A percentile compares a stretch with the other conserved stretches of the same genome.
Evolutionary conservation across 1,284 basidiomycete genomes (phyloP).

Genomic region (Ustilago xerochloae): DNA sequence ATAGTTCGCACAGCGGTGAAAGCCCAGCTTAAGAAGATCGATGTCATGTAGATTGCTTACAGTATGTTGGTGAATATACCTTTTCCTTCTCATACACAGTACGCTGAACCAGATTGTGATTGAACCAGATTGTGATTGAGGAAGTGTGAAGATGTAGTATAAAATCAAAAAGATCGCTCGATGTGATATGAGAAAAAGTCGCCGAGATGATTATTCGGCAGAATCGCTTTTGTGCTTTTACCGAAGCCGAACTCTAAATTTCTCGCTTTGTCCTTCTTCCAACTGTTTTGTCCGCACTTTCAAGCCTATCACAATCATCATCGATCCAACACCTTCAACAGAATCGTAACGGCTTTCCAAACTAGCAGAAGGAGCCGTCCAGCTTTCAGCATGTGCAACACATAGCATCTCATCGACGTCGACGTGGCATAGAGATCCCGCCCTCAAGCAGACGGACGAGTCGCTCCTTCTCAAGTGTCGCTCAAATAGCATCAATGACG

Average conservation of each 20-base stretch:
- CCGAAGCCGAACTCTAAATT: too few species aligned
- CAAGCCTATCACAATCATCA: too few species aligned
- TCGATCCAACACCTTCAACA: background rate
- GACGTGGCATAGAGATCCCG: background rate
- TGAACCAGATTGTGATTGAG: background rate
- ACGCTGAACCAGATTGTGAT: background rate
- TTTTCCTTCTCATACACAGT: too few species aligned
- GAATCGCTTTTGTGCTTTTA: too few species aligned
- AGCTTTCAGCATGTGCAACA: too few species aligned
- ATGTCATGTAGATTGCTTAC: background rate
- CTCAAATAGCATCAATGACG: background rate
- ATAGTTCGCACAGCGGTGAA: slow-evolving; percentile 12
- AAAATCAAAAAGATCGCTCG: background rate
- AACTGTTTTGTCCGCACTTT: too few species aligned
- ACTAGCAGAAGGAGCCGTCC: too few species aligned
- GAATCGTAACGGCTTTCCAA: too few species aligned
- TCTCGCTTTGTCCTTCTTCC: too few species aligned
- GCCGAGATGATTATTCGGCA: too few species aligned
- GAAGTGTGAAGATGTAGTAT: background rate
- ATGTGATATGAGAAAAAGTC: background rate
- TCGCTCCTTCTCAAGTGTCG: background rate
- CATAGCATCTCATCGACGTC: too few species aligned
- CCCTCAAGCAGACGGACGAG: background rate
- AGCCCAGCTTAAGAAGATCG: slow-evolving; percentile 11
- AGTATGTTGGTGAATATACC: background rate